phyloP scores from a whole-genome alignment of 2,329 filamentous ascomycete genomes.

The Fusarium multiceps region DNA sequence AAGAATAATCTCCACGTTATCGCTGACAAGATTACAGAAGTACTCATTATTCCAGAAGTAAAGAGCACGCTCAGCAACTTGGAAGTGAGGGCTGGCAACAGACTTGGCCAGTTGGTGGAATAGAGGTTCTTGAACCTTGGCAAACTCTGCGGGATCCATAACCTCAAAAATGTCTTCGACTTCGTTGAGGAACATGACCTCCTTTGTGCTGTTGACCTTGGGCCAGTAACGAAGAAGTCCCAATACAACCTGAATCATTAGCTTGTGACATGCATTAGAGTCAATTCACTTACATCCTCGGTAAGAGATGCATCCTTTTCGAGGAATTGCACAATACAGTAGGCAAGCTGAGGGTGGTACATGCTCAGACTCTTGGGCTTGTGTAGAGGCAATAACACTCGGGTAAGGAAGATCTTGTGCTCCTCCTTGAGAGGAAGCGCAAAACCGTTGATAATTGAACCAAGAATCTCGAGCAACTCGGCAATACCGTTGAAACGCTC shows the following conservation, averaged over 20 bases:
- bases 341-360: constrained; percentile 98
- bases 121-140: constrained; percentile 96
- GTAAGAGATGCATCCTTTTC: constrained; percentile 98
- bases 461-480: constrained; percentile 93
- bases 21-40: constrained; percentile 98
- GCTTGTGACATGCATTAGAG: background rate
- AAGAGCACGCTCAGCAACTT: constrained; percentile 94
- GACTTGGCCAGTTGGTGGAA: constrained; percentile 99
- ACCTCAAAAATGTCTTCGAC: constrained; percentile 99
- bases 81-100: constrained; percentile 97
- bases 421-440: constrained; percentile 97
- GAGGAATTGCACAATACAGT: constrained; percentile 98
- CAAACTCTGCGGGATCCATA: constrained; percentile 98
- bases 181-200: constrained; percentile 99
- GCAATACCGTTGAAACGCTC: constrained; percentile 99
- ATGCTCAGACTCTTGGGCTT: constrained; percentile 99
- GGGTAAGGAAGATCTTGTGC: constrained; percentile 96
- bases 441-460: constrained; percentile 99
- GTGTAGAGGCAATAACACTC: constrained; percentile 92
- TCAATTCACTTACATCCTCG: constrained; percentile 76
- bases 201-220: constrained; percentile 99
- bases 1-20: constrained; percentile 97
- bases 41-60: constrained; percentile 99
- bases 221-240: constrained; percentile 97
- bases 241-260: constrained; percentile 79